phyloP scores from a whole-genome alignment of 805 yeast genomes.

The Ogataea nonfermentans region DNA sequence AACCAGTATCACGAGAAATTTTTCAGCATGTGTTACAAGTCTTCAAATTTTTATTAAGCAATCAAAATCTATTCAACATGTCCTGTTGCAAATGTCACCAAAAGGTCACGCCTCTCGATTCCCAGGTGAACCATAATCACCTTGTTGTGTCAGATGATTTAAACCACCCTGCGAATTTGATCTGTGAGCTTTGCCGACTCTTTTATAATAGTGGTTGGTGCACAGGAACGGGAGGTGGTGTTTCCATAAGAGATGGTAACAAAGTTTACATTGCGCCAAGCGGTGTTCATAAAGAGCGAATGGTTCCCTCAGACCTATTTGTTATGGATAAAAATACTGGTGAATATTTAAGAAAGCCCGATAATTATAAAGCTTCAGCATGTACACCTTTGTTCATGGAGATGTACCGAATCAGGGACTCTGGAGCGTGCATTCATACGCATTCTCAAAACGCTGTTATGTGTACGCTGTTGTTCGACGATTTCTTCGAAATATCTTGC shows the following conservation, averaged over 20 bases:
- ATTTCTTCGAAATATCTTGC: constrained; percentile 71
- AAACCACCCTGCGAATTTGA: constrained; percentile 75
- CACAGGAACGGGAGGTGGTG: constrained; percentile 96
- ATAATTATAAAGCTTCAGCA: constrained; percentile 78
- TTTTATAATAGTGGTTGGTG: constrained; percentile 88
- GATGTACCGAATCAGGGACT: constrained; percentile 60
- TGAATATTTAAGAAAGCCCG: constrained; percentile 59
- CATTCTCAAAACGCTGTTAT: constrained; percentile 89
- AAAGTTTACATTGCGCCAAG: constrained; percentile 81
- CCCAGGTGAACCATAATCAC: constrained; percentile 11
- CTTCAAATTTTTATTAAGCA: not conserved
- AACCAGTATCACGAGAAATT: not conserved
- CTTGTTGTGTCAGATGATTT: constrained; percentile 25
- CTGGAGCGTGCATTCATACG: constrained; percentile 93
- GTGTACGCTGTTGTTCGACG: constrained; percentile 65
- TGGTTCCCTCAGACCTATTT: constrained; percentile 79
- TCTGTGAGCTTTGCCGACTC: constrained; percentile 74
- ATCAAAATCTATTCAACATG: constrained; percentile 9
- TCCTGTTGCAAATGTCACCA: constrained; percentile 12
- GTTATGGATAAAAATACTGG: constrained; percentile 59
- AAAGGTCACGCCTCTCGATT: not conserved
- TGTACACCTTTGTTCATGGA: constrained; percentile 88
- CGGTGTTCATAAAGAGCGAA: constrained; percentile 93
- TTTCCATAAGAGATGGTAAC: constrained; percentile 64
- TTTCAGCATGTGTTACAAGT: not conserved